Conservation (phyloP, 2,329 filamentous ascomycete species). For the Neonectria ditissima region DNA sequence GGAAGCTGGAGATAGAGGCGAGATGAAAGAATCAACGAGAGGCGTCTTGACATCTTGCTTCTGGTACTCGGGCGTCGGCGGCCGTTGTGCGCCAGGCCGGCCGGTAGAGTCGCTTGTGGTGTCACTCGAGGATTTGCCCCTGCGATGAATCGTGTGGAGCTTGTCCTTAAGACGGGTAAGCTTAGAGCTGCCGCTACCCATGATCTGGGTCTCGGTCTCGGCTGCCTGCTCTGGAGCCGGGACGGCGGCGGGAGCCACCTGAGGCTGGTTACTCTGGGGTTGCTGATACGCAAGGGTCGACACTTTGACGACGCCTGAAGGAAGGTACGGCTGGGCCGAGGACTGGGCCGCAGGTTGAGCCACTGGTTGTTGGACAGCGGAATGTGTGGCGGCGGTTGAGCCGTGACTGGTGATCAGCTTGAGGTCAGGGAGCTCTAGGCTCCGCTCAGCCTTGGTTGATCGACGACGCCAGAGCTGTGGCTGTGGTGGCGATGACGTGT, state of each 20-base stretch:
- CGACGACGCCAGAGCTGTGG: slow-evolving; percentile 62
- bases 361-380: slow-evolving; percentile 10
- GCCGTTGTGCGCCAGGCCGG: slow-evolving; percentile 48
- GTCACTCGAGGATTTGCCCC: slow-evolving; percentile 41
- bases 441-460: slow-evolving; percentile 61
- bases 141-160: slow-evolving; percentile 42
- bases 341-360: slow-evolving; percentile 6
- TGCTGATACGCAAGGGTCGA: slow-evolving; percentile 35
- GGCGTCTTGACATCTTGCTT: slow-evolving; percentile 56
- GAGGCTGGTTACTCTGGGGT: slow-evolving; percentile 24
- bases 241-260: slow-evolving; percentile 23
- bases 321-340: slow-evolving; percentile 32
- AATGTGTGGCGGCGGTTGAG: slow-evolving; percentile 57
- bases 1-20: slow-evolving; percentile 59
- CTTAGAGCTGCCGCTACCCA: slow-evolving; percentile 51
- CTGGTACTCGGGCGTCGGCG: slow-evolving; percentile 63
- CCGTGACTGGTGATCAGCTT: slow-evolving; percentile 63
- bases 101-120: slow-evolving; percentile 36
- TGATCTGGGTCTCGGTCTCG: slow-evolving; percentile 42
- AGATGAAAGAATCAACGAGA: slow-evolving; percentile 51
- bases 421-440: slow-evolving; percentile 60
- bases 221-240: slow-evolving; percentile 31
- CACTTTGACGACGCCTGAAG: slow-evolving; percentile 32
- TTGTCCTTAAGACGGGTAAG: slow-evolving; percentile 48
- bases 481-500: slow-evolving; percentile 45